Base-by-base conservation (phyloP, 345 rosid species). In the Gossypium ekmanianum region DNA sequence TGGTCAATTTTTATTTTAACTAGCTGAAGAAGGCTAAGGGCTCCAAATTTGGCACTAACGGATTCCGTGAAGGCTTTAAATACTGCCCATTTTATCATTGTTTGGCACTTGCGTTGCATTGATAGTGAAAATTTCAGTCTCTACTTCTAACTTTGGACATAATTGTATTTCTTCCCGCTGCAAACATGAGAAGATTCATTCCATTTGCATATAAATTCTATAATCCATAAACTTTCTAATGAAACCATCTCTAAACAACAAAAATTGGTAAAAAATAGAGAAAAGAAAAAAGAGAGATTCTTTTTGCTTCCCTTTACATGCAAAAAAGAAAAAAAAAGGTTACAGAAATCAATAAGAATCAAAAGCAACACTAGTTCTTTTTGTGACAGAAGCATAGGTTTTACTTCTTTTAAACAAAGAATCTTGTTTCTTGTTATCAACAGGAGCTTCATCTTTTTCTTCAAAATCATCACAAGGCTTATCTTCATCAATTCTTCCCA, bases 401-500 rank as follows among this genome's bases (percentile, higher is more conserved):
- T 61, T 86, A 71, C 88, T 86, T 69, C 87, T 78, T 0, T 82
- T 73, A 50, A 63, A 80, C 76, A 58, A 20, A 16, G 20, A 56
- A 44, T 44, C 75, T 13, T 61, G 5, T 57, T 43, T 66, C 76
- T 74, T 61, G 11, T 24, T 58, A 11, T 58, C 44, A 7, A 20
- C 52, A 5, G 6, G 48, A 39, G 27, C 50, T 11, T 45, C 66
- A 1, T 72, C 78, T 10, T 64, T 81, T 11, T 79, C 84, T 20
- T 77, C 79, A 3, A 69, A 34, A 34, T 34, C 29, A 54, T 79
- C 85, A 62, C 56, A 58, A 4, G 80, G 59, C 54, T 69, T 66
- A 0, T 84, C 86, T 69, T 84, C 90, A 4, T 87, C 90, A 54
- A 86, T 84, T 52, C 86, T 79, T 2, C 86, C 86, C 90, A 86